These are phyloP conservation scores for Xylariales sp. DNA, from an alignment of 2,329 filamentous ascomycete species.

Conservation along the genomic window DNA sequence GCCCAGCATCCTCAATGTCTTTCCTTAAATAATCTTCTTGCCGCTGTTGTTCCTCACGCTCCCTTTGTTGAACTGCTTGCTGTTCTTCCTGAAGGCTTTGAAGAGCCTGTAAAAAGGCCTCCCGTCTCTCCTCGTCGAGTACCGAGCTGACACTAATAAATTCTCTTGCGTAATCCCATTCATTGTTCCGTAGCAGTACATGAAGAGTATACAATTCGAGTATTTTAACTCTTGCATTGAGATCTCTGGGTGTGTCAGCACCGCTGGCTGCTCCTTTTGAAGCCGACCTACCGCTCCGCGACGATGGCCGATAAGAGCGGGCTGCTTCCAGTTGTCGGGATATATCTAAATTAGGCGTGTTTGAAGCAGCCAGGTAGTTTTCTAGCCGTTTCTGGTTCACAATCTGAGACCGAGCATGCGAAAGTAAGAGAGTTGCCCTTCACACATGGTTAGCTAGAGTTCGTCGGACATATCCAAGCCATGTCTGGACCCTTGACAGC, in stretches of 20 bases:
- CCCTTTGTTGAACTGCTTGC: conserved; percentile 74
- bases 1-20: conserved; percentile 68
- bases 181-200: conserved; percentile 89
- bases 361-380: conserved; percentile 84
- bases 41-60: conserved; percentile 66
- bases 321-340: conserved; percentile 69
- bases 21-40: conserved; percentile 68
- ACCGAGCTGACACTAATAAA: conserved; percentile 90
- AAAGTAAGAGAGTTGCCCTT: conserved; percentile 88
- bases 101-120: conserved; percentile 88
- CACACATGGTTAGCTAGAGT: conserved; percentile 20
- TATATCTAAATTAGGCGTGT: conserved; percentile 78
- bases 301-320: conserved; percentile 49
- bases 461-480: no score
- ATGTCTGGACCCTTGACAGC: background rate
- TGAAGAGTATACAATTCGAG: conserved; percentile 96
- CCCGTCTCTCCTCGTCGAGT: conserved; percentile 89
- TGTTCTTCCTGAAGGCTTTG: conserved; percentile 87
- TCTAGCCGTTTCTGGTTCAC: conserved; percentile 90
- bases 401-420: conserved; percentile 85
- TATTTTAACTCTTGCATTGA: conserved; percentile 87
- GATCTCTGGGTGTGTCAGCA: conserved; percentile 84
- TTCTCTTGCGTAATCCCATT: conserved; percentile 95
- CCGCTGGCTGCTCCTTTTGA: conserved; percentile 66
- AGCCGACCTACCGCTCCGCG: conserved; percentile 52